A percentile compares a stretch with the other conserved stretches of the same genome.
Conservation (phyloP, 2,329 filamentous ascomycete genomes). For the Didymosphaeria variabile region DNA sequence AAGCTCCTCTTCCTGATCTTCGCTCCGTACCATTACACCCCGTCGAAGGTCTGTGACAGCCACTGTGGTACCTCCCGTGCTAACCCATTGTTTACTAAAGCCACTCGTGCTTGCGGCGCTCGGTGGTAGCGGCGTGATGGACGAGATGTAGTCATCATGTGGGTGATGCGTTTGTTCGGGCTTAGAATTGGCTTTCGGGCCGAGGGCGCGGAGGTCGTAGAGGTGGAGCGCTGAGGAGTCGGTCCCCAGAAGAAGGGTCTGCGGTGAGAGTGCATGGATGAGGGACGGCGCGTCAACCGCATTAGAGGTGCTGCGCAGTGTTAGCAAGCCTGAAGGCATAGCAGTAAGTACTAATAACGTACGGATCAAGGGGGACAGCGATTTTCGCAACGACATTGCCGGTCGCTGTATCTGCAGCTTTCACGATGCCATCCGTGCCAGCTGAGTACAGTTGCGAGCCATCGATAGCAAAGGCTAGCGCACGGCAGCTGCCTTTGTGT, state of each 20-base stretch:
- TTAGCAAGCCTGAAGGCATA: constrained; percentile 20
- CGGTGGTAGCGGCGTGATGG: constrained; percentile 82
- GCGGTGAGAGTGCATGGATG: constrained; percentile 83
- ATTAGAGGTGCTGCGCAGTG: constrained; percentile 49
- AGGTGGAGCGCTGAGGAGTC: constrained; percentile 91
- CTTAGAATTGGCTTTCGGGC: constrained; percentile 60
- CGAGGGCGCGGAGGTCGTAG: constrained; percentile 76
- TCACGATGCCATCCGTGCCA: constrained; percentile 71
- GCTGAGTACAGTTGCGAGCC: constrained; percentile 72
- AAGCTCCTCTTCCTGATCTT: constrained; percentile 94
- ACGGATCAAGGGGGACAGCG: constrained; percentile 68
- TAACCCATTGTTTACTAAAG: constrained; percentile 93
- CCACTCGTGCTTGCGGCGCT: constrained; percentile 84
- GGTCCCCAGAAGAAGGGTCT: constrained; percentile 86
- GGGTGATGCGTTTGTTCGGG: constrained; percentile 82
- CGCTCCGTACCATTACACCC: constrained; percentile 86
- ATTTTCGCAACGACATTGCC: constrained; percentile 83
- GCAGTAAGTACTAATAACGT: constrained; percentile 17
- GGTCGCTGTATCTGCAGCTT: constrained; percentile 66
- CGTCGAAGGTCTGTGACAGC: constrained; percentile 88
- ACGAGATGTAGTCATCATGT: constrained; percentile 92
- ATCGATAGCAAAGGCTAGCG: constrained; percentile 79
- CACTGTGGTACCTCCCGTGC: constrained; percentile 88
- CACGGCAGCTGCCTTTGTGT: constrained; percentile 93
- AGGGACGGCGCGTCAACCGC: constrained; percentile 78